phyloP scores from a whole-genome alignment of 306 rosid genomes.

The Quercus glauca region DNA sequence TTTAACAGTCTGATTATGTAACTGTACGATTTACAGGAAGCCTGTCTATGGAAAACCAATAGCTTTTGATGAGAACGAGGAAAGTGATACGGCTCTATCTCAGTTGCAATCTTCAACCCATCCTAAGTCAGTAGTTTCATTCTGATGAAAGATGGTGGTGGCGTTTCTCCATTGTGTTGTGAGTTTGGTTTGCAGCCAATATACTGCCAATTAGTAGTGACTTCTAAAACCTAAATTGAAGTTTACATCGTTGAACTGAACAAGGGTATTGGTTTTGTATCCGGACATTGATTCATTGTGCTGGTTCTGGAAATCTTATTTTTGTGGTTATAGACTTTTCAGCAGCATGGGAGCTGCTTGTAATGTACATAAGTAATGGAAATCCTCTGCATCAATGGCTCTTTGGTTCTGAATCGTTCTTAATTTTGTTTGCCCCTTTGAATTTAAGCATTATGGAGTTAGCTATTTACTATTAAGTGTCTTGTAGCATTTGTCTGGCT shows the following conservation, averaged over 20 bases:
- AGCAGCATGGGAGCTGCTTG: constrained; percentile 21
- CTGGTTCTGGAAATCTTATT: constrained; percentile 17
- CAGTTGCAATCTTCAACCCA: constrained; percentile 56
- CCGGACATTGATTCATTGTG: constrained; percentile 18
- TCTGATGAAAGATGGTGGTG: constrained; percentile 28
- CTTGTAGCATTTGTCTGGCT: too few species aligned
- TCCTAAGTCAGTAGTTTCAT: constrained; percentile 52
- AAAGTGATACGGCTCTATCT: constrained; percentile 57
- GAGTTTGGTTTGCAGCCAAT: constrained; percentile 12
- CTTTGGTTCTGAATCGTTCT: background rate
- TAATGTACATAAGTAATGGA: constrained; percentile 27
- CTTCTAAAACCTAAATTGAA: constrained; percentile 6
- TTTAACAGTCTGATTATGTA: background rate
- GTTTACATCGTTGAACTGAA: constrained; percentile 15
- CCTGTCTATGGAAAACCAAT: constrained; percentile 47
- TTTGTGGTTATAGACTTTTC: background rate
- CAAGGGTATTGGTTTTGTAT: constrained; percentile 26
- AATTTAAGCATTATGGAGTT: background rate
- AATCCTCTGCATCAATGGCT: background rate
- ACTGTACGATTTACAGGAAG: constrained; percentile 51
- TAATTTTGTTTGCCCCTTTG: background rate
- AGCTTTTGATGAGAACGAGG: constrained; percentile 66
- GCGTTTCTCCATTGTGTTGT: constrained; percentile 12
- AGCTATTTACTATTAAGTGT: background rate
- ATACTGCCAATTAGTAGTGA: constrained; percentile 9